Percentiles rank a stretch among this genome's conserved stretches.
These are phyloP conservation scores for Ceratocystis harringtonii DNA, from an alignment of 2,329 filamentous ascomycete genomes.

Conservation along the genomic window DNA sequence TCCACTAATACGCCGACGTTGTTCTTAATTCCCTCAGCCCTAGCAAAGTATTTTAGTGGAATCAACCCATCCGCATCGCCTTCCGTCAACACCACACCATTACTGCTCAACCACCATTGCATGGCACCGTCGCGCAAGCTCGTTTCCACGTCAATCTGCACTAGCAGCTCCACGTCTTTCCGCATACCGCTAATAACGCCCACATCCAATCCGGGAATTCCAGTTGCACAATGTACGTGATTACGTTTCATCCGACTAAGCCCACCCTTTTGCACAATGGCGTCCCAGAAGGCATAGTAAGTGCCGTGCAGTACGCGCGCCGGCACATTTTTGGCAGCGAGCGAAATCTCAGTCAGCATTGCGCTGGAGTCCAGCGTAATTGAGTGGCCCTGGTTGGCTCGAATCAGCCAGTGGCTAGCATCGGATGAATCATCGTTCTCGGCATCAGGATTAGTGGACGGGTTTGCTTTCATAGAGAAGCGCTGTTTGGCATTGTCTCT, in stretches of 20 bases:
- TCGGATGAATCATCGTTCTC: conserved; percentile 27
- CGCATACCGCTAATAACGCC: conserved; percentile 68
- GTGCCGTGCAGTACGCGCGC: conserved; percentile 70
- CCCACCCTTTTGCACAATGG: conserved; percentile 62
- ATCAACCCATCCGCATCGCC: conserved; percentile 46
- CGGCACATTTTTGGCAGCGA: conserved; percentile 44
- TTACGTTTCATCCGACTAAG: conserved; percentile 68
- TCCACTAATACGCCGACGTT: conserved; percentile 54
- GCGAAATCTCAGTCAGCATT: conserved; percentile 53
- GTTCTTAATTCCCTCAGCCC: conserved; percentile 47
- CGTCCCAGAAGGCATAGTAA: conserved; percentile 63
- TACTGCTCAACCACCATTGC: conserved; percentile 66
- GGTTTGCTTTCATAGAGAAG: conserved; percentile 51
- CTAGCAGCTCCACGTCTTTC: conserved; percentile 56
- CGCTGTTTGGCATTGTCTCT: conserved; percentile 75
- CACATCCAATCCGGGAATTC: conserved; percentile 35
- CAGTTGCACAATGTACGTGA: conserved; percentile 80
- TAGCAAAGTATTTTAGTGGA: conserved; percentile 51
- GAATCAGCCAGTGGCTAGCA: conserved; percentile 64
- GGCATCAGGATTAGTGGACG: conserved; percentile 20
- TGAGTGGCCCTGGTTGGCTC: conserved; percentile 88
- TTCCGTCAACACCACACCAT: conserved; percentile 57
- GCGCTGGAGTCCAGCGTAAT: conserved; percentile 59
- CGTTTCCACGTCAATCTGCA: conserved; percentile 58
- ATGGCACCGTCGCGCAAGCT: conserved; percentile 47